Percentiles rank a stretch among this genome's conserved stretches.
These are phyloP conservation scores for Alternaria gaisen DNA, from an alignment of 2,329 filamentous ascomycete species.

Conservation along the genomic window DNA sequence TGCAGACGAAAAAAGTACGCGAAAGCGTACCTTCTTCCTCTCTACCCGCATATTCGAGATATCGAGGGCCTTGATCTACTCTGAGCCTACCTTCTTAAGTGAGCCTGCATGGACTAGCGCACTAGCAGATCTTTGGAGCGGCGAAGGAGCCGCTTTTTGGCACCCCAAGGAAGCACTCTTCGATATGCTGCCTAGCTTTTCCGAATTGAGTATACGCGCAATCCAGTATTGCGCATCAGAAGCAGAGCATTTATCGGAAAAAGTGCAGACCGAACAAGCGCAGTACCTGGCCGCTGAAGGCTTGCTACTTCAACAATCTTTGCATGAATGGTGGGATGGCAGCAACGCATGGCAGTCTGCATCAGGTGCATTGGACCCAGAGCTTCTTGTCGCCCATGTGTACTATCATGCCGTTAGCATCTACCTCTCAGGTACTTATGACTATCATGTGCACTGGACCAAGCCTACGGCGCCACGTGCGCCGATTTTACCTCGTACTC, in stretches of 20 bases:
- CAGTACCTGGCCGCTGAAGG: slow-evolving; percentile 30
- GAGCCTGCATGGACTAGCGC: slow-evolving; percentile 29
- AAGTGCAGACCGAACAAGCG: background rate
- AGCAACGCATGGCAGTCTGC: slow-evolving; percentile 20
- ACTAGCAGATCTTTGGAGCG: slow-evolving; percentile 27
- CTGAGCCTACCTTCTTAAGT: slow-evolving; percentile 33
- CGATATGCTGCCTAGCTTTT: slow-evolving; percentile 34
- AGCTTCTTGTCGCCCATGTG: slow-evolving; percentile 23
- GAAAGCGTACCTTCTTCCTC: slow-evolving; percentile 36
- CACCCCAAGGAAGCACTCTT: slow-evolving; percentile 40
- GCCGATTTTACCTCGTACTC: slow-evolving; percentile 24
- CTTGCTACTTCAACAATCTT: slow-evolving; percentile 19
- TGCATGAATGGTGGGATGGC: slow-evolving; percentile 30
- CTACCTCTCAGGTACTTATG: slow-evolving; percentile 40
- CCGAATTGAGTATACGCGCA: slow-evolving; percentile 30
- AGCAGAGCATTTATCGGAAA: background rate
- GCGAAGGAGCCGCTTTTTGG: slow-evolving; percentile 22
- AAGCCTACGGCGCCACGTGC: slow-evolving; percentile 5
- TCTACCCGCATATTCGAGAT: slow-evolving; percentile 40
- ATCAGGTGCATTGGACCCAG: slow-evolving; percentile 12
- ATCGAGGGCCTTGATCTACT: slow-evolving; percentile 36
- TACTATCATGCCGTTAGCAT: slow-evolving; percentile 42
- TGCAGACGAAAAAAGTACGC: slow-evolving; percentile 6
- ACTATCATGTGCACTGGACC: slow-evolving; percentile 36
- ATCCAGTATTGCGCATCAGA: slow-evolving; percentile 15